Conservation (phyloP, 768 basidiomycete species). For the Neoboletus magnificus region DNA sequence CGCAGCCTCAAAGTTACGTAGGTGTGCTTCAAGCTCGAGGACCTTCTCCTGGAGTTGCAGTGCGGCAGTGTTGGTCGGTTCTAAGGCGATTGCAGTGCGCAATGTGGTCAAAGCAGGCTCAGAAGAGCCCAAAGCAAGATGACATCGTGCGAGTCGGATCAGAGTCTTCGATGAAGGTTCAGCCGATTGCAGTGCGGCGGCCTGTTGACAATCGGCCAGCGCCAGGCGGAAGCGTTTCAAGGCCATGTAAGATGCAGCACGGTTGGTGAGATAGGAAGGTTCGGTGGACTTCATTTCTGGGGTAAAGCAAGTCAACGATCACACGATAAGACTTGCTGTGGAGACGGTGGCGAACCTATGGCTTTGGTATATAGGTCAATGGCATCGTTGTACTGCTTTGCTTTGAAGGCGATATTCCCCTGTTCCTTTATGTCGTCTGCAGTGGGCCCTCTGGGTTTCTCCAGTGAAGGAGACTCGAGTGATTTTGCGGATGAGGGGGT, state of each 20-base stretch:
- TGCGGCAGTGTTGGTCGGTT: slow-evolving; percentile 59
- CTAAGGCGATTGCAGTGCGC: slow-evolving; percentile 55
- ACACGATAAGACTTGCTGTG: slow-evolving; percentile 20
- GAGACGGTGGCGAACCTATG: slow-evolving; percentile 47
- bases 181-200: slow-evolving; percentile 59
- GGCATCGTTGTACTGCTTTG: slow-evolving; percentile 61
- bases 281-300: slow-evolving; percentile 60
- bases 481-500: slow-evolving; percentile 17
- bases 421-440: slow-evolving; percentile 65
- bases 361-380: slow-evolving; percentile 73
- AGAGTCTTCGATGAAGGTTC: slow-evolving; percentile 73
- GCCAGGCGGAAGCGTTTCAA: slow-evolving; percentile 74
- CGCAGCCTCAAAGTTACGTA: slow-evolving; percentile 60
- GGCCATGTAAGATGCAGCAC: slow-evolving; percentile 83
- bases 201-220: slow-evolving; percentile 75
- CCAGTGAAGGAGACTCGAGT: slow-evolving; percentile 5
- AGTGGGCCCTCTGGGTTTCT: slow-evolving; percentile 34
- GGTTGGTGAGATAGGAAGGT: slow-evolving; percentile 78
- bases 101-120: slow-evolving; percentile 66
- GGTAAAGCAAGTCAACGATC: slow-evolving; percentile 3
- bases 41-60: slow-evolving; percentile 61
- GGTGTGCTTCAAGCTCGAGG: slow-evolving; percentile 57
- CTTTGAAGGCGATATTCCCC: slow-evolving; percentile 75
- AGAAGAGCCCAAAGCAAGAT: slow-evolving; percentile 72
- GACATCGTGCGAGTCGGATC: slow-evolving; percentile 78